phyloP scores from a whole-genome alignment of 495 filamentous ascomycete species.

The Aspergillus sclerotiicarbonarius region DNA sequence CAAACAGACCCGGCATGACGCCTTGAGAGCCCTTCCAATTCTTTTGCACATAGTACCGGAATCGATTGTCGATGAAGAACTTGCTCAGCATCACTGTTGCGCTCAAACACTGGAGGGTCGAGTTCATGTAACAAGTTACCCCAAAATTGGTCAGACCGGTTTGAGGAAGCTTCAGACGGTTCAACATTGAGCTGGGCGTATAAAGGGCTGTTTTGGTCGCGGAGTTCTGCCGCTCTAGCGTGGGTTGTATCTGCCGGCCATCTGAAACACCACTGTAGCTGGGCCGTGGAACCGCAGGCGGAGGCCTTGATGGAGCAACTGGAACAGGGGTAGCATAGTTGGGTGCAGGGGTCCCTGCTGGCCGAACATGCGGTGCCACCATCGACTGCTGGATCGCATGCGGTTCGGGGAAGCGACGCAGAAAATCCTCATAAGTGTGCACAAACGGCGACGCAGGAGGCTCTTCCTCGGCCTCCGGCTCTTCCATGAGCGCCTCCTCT shows the following conservation, averaged over 20 bases:
- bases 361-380: constrained; percentile 41
- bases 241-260: constrained; percentile 53
- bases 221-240: constrained; percentile 44
- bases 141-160: constrained; percentile 81
- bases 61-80: constrained; percentile 62
- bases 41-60: constrained; percentile 56
- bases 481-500: constrained; percentile 37
- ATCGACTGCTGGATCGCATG: constrained; percentile 74
- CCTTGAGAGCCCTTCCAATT: constrained; percentile 74
- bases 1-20: constrained; percentile 71
- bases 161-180: constrained; percentile 53
- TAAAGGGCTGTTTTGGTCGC: constrained; percentile 48
- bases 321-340: constrained; percentile 43
- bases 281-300: constrained; percentile 77
- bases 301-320: constrained; percentile 61
- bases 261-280: constrained; percentile 90
- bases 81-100: constrained; percentile 68
- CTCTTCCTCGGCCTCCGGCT: constrained; percentile 32
- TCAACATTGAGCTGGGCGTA: constrained; percentile 39
- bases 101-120: constrained; percentile 77
- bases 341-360: constrained; percentile 21
- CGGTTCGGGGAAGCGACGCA: constrained; percentile 78
- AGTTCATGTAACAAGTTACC: constrained; percentile 89
- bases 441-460: constrained; percentile 43
- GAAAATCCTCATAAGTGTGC: constrained; percentile 69